Base-by-base conservation (phyloP, 805 yeast genomes). In the Komagataella phaffii region DNA sequence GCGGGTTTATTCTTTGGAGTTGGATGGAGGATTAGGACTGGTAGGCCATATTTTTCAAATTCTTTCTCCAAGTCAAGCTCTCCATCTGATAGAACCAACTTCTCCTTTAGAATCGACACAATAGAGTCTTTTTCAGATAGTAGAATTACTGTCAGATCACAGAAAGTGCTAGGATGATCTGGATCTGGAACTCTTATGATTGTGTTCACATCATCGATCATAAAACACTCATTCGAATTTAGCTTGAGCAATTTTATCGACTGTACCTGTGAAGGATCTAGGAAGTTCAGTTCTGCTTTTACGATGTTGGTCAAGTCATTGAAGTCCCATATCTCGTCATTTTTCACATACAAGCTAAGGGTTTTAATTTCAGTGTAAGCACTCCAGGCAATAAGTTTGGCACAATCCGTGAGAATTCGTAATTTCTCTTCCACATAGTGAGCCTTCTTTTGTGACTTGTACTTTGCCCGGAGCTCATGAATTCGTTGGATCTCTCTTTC, bases 361-460 rank as follows among this genome's bases (percentile, higher is more conserved):
- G 52, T 48, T 18, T 49, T 50, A 17, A 64, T 54, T 2, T 65
- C 66, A 8, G 60, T 19, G 24, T 59, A 55, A 2, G 58, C 59
- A 10, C 62, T 52, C 69, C 68, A 65, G 3, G 62, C 54, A 24
- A 60, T 57, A n/a, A 65, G 47, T 50, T 65, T 60, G 2, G 74
- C 64, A 6, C 70, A 57, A 52, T 70, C 72, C 5, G 66, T 61
- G 19, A 68, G 54, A 17, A 74, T 54, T 51, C 73, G 59, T 17
- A 73, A 63, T 24, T 64, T 66, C 54, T 75, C 79, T 3, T 71
- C 64, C 1, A 75, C 73, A 47, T 67, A 59, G 53, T 70, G 75
- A 1, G 71, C 59, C 47, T 67, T 70, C 44, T 67, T 62, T 24
- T 65, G 66, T 3, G 70, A 65, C 2, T 63, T 56, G 61, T 71